Evolutionary conservation across 2,329 filamentous ascomycete species (phyloP), one percentile per base, ranked within the genome.

Genomic region (Ceratocystis variospora): DNA sequence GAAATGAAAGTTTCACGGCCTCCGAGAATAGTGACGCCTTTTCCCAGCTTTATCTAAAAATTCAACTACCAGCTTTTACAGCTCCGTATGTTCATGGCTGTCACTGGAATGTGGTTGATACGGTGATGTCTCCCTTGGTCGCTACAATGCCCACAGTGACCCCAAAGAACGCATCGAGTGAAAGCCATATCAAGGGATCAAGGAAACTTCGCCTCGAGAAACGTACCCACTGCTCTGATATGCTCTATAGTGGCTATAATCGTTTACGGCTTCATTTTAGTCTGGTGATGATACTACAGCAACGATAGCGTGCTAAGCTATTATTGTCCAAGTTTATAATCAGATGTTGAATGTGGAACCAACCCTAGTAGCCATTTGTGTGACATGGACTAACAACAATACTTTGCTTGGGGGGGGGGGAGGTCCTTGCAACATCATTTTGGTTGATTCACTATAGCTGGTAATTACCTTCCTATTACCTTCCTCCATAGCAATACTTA

Each of bases 61-160:
- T 12, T 41, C 0, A 37, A 4, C n/a, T 7, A 31, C 17, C 6
- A 15, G 28, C 55, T 19, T 63, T 48, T 19, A 33, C 12, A 33
- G 46, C 17, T n/a, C 15, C 4, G 22, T 28, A 28, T 53, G 19
- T 3, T 15, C 48, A 25, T 12, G 37, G 22, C n/a, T 53, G 53
- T 15, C 55, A 59, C 46, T 66, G 64, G 64, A 61, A 66, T 66
- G 64, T 28, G 8, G 64, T 62, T n/a, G 57, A 55, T 33, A 28
- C 17, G 46, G 45, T 7, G 31, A 66, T 37, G 3, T 10, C 19
- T 62, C 64, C 64, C 64, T 66, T 45, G 19, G 22, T n/a, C 44
- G 28, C 25, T 37, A 8, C 55, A 59, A 15, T 53, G 10, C 8
- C 48, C 5, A 12, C 7, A 53, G 8, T 12, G 55, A n/a, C 6